Conservation (phyloP, 139 green algal species). For the Asterochloris erici region DNA sequence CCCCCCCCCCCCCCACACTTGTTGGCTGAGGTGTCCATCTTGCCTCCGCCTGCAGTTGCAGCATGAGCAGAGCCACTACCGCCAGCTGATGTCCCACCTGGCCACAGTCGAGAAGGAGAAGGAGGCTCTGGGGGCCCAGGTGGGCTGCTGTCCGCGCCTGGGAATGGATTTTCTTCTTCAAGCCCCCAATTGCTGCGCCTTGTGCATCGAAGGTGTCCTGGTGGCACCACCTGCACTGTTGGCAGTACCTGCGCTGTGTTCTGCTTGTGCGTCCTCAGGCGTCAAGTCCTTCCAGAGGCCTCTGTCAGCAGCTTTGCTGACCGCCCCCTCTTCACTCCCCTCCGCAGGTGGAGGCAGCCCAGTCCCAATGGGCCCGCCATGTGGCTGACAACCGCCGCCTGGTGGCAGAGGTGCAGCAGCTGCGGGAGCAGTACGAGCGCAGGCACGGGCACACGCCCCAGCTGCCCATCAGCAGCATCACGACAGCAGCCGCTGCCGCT, state of each 20-base stretch:
- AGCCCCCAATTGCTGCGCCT: too few relatives aligned
- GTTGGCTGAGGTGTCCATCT: not conserved
- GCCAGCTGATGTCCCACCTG: constrained; percentile 24
- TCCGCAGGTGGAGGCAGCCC: not conserved
- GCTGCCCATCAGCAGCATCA: too few relatives aligned
- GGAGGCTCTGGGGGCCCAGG: constrained; percentile 22
- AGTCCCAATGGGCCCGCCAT: constrained; percentile 18
- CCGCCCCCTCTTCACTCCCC: too few relatives aligned
- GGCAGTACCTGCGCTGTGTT: too few relatives aligned
- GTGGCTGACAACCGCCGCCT: constrained; percentile 18
- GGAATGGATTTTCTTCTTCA: too few relatives aligned
- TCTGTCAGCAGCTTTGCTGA: too few relatives aligned
- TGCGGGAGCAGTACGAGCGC: constrained; percentile 9
- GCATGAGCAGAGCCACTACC: constrained; percentile 30
- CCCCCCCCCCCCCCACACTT: not conserved
- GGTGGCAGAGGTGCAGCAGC: constrained; percentile 2
- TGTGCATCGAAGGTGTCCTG: too few relatives aligned
- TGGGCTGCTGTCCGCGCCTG: not conserved
- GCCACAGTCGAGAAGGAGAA: constrained; percentile 28
- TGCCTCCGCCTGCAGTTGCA: constrained; percentile 17
- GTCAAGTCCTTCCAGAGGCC: too few relatives aligned
- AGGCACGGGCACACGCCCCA: not conserved
- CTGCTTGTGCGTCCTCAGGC: too few relatives aligned
- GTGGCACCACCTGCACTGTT: too few relatives aligned
- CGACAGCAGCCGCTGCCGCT: too few relatives aligned